These are phyloP conservation scores for Diplocarpon mali DNA, from an alignment of 2,329 filamentous ascomycete genomes.

Conservation along the genomic window DNA sequence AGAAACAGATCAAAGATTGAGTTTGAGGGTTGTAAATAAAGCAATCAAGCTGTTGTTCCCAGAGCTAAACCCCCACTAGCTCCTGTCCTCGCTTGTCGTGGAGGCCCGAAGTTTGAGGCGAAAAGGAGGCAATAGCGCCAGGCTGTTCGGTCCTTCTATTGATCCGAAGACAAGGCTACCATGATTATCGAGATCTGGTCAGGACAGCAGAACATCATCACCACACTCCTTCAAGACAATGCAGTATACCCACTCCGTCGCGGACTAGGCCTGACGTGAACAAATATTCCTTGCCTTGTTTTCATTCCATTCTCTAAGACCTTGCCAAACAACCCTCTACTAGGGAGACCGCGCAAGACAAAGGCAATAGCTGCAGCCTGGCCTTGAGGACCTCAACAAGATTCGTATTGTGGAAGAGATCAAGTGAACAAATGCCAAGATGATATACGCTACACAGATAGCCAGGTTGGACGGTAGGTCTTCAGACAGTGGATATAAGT, in stretches of 20 bases:
- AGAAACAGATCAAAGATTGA: no score
- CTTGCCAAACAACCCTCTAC: no score
- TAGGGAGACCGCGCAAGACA: no score
- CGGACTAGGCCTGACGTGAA: neutral
- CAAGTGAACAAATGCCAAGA: constrained; percentile 12
- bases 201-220: neutral
- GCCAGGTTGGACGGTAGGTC: constrained; percentile 73
- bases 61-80: no score
- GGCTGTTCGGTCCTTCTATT: neutral
- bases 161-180: neutral
- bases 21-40: neutral
- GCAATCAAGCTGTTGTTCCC: neutral
- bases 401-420: neutral
- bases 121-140: neutral
- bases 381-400: neutral
- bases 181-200: neutral
- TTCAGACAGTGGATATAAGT: neutral
- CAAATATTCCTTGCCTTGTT: neutral
- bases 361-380: neutral
- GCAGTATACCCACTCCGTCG: neutral
- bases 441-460: constrained; percentile 89
- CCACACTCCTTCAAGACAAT: neutral
- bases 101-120: neutral
- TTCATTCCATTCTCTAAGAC: no score
- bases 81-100: no score